Conservation (phyloP, 1,139 yeast genomes). For the Taphrina pruni region DNA sequence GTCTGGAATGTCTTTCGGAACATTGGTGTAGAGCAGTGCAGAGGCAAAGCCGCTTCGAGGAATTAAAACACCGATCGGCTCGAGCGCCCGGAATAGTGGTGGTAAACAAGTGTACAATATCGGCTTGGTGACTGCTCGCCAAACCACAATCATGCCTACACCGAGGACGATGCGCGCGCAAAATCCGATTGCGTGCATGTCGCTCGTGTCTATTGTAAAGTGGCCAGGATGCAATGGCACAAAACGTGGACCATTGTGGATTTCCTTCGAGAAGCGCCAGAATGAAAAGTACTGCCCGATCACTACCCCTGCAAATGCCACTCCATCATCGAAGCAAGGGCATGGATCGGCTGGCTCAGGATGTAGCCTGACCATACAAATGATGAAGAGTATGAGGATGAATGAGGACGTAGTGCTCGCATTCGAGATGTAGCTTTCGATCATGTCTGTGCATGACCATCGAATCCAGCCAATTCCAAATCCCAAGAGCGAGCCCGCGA, state of each 20-base stretch:
- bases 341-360: slow-evolving; percentile 91
- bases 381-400: slow-evolving; percentile 54
- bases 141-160: slow-evolving; percentile 62
- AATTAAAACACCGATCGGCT: slow-evolving; percentile 52
- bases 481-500: slow-evolving; percentile 72
- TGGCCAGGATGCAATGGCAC: slow-evolving; percentile 33
- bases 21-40: slow-evolving; percentile 53
- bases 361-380: slow-evolving; percentile 66
- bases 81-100: slow-evolving; percentile 53
- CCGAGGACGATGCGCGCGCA: slow-evolving; percentile 56
- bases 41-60: slow-evolving; percentile 54
- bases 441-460: slow-evolving; percentile 41
- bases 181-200: slow-evolving; percentile 4
- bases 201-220: slow-evolving; percentile 23
- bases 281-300: slow-evolving; percentile 59
- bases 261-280: slow-evolving; percentile 34
- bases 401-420: slow-evolving; percentile 50
- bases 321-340: slow-evolving; percentile 95
- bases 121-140: slow-evolving; percentile 75
- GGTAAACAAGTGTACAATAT: slow-evolving; percentile 58
- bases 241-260: slow-evolving; percentile 7
- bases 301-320: slow-evolving; percentile 89
- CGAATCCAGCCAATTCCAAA: slow-evolving; percentile 50
- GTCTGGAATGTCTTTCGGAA: slow-evolving; percentile 52
- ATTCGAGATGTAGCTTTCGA: slow-evolving; percentile 43